Base-by-base conservation (phyloP, 352 stramenopile genomes). In the Salisapilia sapeloensis region DNA sequence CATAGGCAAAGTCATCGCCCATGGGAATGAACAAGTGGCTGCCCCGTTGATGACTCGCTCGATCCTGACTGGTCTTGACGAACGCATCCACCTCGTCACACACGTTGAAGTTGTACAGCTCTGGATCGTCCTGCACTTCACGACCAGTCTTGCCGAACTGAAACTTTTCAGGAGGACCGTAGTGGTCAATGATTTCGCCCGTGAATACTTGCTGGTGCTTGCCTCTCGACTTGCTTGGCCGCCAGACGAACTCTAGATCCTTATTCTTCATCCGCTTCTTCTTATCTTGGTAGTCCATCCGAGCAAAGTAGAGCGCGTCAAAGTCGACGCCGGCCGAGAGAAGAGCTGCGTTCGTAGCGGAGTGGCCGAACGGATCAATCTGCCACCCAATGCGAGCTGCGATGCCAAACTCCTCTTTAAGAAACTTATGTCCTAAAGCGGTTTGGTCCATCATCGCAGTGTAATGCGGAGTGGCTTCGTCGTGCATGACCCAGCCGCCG, bases 381-480 rank as follows among this genome's bases (percentile, higher is more conserved):
- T 98, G 92, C 94, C 94, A 99, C 11, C 82, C 91, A 19, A 97
- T 95, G n/a, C 64, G 87, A 8, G 95, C 93, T 28, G 85, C 84
- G 12, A 87, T 58, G 29, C 85, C 78, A 43, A 99, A 96, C 51
- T 97, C 83, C 17, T 82, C 45, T 39, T 81, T 76, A 24, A 99
- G 61, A 46, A 98, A 93, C 12, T 75, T 46, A 51, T 98, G 93
- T 6, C 95, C 95, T 30, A 96, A 84, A 11, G 93, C 94, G 3
- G 92, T 98, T 53, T 99, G 91, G 66, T 99, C 94, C 40, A 99
- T 78, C 90, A 98, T 98, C 15, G 83, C 92, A 19, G 93, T 89
- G 50, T 94, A 98, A 60, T 97, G 89, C 25, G 92, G 69, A 10
- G 79, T 75, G 3, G 93, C 95, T 49, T 99, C 95, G 53, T 99